A percentile compares a stretch with the other conserved stretches of the same genome.
These are phyloP conservation scores for Phytopythium ostracodes DNA, from an alignment of 352 stramenopile species.

Conservation along the genomic window DNA sequence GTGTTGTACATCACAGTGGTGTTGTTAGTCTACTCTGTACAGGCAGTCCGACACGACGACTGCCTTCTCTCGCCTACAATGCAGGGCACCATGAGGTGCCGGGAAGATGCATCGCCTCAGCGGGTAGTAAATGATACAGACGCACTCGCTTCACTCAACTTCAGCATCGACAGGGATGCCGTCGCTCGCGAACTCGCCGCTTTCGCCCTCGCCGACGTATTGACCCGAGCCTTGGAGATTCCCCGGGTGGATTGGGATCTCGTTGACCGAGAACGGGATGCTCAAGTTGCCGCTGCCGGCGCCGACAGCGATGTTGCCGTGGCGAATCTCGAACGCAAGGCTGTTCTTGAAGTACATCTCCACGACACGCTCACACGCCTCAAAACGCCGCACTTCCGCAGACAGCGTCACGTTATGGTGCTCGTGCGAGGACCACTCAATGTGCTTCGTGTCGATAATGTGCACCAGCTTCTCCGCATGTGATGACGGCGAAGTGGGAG, in stretches of 20 bases:
- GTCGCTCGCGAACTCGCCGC: slow-evolving; percentile 7
- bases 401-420: slow-evolving; percentile 61
- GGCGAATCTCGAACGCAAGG: slow-evolving; percentile 63
- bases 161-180: not conserved
- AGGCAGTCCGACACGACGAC: not conserved
- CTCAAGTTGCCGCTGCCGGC: slow-evolving; percentile 61
- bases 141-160: not conserved
- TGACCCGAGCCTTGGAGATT: slow-evolving; percentile 8
- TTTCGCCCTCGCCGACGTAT: slow-evolving; percentile 4
- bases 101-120: no score
- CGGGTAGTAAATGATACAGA: no score
- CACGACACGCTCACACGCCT: slow-evolving; percentile 60
- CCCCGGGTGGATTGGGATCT: slow-evolving; percentile 62
- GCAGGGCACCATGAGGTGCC: no score
- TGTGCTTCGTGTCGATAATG: slow-evolving; percentile 43
- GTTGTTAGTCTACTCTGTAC: not conserved
- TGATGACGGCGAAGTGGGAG: not conserved
- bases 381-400: slow-evolving; percentile 52
- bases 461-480: slow-evolving; percentile 23
- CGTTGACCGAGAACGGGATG: slow-evolving; percentile 62
- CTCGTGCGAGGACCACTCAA: slow-evolving; percentile 56
- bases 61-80: not conserved
- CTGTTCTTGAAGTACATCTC: slow-evolving; percentile 58
- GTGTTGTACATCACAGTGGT: not conserved
- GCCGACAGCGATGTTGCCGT: slow-evolving; percentile 51